phyloP scores from a whole-genome alignment of 2,329 filamentous ascomycete species.

The Ceratocystis smalleyi region DNA sequence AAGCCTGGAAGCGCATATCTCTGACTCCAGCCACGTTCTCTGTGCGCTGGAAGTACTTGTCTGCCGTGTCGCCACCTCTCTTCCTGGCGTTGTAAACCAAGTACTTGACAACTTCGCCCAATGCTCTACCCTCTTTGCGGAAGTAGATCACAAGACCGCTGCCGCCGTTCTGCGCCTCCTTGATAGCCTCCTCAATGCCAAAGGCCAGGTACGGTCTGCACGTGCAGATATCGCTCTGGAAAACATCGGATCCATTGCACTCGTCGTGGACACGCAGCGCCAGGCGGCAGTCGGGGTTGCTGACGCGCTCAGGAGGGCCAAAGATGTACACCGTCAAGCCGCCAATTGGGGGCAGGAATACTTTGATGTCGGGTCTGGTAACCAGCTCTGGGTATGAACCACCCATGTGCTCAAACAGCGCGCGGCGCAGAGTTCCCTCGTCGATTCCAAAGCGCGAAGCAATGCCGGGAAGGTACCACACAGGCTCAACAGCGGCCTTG shows the following conservation, averaged over 20 bases:
- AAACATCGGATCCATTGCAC: constrained; percentile 95
- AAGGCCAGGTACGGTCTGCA: constrained; percentile 92
- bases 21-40: constrained; percentile 97
- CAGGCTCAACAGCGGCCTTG: constrained; percentile 92
- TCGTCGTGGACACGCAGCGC: constrained; percentile 68
- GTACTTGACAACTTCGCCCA: constrained; percentile 93
- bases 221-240: constrained; percentile 94
- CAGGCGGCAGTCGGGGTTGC: constrained; percentile 63
- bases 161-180: constrained; percentile 86
- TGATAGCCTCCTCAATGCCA: constrained; percentile 92
- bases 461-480: constrained; percentile 75
- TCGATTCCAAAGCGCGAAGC: constrained; percentile 91
- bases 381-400: constrained; percentile 95
- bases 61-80: constrained; percentile 62
- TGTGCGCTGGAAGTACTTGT: constrained; percentile 92
- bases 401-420: constrained; percentile 87
- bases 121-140: constrained; percentile 85
- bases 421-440: constrained; percentile 70
- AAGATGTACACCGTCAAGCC: constrained; percentile 95
- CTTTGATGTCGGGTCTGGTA: constrained; percentile 82
- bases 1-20: constrained; percentile 90
- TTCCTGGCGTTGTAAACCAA: constrained; percentile 69
- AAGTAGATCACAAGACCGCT: constrained; percentile 97
- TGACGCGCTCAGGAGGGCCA: constrained; percentile 86
- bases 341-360: constrained; percentile 87